A percentile compares a stretch with the other conserved stretches of the same genome.
Evolutionary conservation across 2,329 filamentous ascomycete genomes (phyloP).

Genomic region (Diaporthe sp.): DNA sequence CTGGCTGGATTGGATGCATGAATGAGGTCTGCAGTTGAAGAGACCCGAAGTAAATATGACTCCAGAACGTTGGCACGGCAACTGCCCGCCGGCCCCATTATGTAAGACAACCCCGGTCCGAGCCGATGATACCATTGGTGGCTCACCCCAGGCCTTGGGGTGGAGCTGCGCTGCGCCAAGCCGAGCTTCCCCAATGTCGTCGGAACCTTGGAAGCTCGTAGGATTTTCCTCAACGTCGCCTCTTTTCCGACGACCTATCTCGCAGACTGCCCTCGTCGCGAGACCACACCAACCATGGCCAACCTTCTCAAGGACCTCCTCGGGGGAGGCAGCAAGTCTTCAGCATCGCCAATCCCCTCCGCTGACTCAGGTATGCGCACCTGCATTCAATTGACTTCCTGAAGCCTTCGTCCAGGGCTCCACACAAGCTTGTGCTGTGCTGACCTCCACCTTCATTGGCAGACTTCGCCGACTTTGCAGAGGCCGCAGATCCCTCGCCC

Average conservation of each 20-base stretch:
- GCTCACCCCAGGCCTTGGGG: neutral
- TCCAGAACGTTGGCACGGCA: constrained; percentile 10
- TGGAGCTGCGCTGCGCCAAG: constrained; percentile 22
- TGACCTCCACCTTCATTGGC: constrained; percentile 47
- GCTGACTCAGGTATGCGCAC: constrained; percentile 74
- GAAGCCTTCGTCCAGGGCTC: neutral
- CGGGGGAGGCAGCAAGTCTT: constrained; percentile 73
- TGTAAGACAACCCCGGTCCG: constrained; percentile 2
- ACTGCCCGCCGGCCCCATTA: neutral
- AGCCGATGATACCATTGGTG: constrained; percentile 9
- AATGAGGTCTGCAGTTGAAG: constrained; percentile 4
- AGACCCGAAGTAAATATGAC: neutral
- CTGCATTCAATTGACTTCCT: constrained; percentile 34
- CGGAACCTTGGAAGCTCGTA: constrained; percentile 30
- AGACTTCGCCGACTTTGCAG: constrained; percentile 97
- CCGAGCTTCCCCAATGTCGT: constrained; percentile 31
- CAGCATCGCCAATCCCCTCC: constrained; percentile 62
- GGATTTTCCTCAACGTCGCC: constrained; percentile 37
- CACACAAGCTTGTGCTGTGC: constrained; percentile 35
- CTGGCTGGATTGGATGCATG: constrained; percentile 1
- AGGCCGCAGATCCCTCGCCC: constrained; percentile 77
- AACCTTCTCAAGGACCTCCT: constrained; percentile 77
- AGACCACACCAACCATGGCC: constrained; percentile 58
- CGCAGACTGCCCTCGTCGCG: constrained; percentile 26
- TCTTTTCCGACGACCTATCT: constrained; percentile 33